These are phyloP conservation scores for Sordariomycetes sp. DNA, from an alignment of 2,329 filamentous ascomycete genomes.

Conservation along the genomic window DNA sequence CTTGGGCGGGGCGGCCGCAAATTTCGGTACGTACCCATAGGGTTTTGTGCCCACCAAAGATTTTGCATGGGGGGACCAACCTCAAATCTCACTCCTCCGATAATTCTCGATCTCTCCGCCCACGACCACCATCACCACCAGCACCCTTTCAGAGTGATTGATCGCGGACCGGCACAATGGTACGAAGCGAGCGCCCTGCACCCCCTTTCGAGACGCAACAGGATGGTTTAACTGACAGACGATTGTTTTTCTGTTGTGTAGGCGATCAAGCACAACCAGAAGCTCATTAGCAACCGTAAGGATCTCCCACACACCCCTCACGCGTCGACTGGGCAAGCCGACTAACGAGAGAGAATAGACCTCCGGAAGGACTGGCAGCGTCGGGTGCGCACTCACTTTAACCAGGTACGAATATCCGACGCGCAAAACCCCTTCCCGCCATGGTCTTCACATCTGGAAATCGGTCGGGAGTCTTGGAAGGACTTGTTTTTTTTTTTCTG, in stretches of 20 bases:
- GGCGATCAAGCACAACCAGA: constrained; percentile 99
- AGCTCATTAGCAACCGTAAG: constrained; percentile 92
- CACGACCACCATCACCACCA: constrained; percentile 4
- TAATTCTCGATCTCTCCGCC: not conserved
- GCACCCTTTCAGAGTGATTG: constrained; percentile 20
- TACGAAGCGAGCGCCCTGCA: constrained; percentile 15
- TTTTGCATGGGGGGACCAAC: constrained; percentile 3
- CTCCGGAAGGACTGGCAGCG: constrained; percentile 99
- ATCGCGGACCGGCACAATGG: constrained; percentile 43
- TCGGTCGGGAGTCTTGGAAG: not conserved
- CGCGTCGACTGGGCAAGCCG: constrained; percentile 6
- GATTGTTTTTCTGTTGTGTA: constrained; percentile 21
- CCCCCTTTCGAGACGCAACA: constrained; percentile 9
- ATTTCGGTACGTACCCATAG: constrained; percentile 9
- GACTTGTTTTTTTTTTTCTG: constrained; percentile 11
- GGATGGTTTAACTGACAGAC: constrained; percentile 16
- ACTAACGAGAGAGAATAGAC: constrained; percentile 43
- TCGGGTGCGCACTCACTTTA: constrained; percentile 97
- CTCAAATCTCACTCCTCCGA: constrained; percentile 5
- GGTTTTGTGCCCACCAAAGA: constrained; percentile 9
- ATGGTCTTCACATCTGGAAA: not conserved
- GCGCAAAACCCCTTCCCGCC: not conserved
- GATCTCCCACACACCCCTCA: constrained; percentile 9
- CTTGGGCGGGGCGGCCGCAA: constrained; percentile 5
- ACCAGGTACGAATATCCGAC: constrained; percentile 64